Evolutionary conservation across 2,329 filamentous ascomycete species (phyloP).

Genomic region (Talaromyces sp.): DNA sequence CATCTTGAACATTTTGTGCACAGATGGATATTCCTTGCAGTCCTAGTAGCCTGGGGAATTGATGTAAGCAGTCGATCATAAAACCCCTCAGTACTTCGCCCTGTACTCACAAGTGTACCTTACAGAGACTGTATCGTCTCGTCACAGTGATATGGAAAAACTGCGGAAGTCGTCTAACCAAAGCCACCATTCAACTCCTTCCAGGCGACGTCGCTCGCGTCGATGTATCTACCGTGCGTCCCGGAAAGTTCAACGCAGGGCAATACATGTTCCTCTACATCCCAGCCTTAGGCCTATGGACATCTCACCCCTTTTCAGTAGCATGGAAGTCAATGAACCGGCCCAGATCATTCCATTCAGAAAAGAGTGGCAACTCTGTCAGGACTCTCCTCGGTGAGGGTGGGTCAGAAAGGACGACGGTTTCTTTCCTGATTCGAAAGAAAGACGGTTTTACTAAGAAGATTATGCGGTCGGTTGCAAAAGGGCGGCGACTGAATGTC

Average conservation of each 20-base stretch:
- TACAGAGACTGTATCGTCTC: slow-evolving; percentile 7
- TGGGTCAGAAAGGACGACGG: slow-evolving; percentile 47
- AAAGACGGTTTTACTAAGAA: slow-evolving; percentile 76
- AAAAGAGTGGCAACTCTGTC: neutral
- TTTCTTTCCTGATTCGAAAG: slow-evolving; percentile 76
- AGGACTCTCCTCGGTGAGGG: slow-evolving; percentile 30
- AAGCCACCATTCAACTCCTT: slow-evolving; percentile 58
- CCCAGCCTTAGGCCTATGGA: slow-evolving; percentile 56
- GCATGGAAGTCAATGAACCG: slow-evolving; percentile 47
- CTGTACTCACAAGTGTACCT: neutral
- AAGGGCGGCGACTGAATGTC: slow-evolving; percentile 52
- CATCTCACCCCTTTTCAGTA: slow-evolving; percentile 68
- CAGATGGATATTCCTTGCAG: slow-evolving; percentile 51
- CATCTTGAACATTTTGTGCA: slow-evolving; percentile 43
- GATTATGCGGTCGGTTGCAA: slow-evolving; percentile 56
- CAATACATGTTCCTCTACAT: slow-evolving; percentile 67
- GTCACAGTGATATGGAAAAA: slow-evolving; percentile 5
- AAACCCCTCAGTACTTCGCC: neutral
- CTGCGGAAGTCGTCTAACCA: slow-evolving; percentile 45
- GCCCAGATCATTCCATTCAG: neutral
- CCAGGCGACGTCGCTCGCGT: slow-evolving; percentile 61
- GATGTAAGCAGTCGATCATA: slow-evolving; percentile 42
- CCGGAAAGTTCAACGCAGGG: slow-evolving; percentile 58
- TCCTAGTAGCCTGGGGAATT: slow-evolving; percentile 64
- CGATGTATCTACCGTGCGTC: slow-evolving; percentile 59